Percentiles rank a stretch among this genome's conserved stretches.
Evolutionary conservation across 768 basidiomycete genomes (phyloP).

Genomic region (Mrakia hoshinonis): DNA sequence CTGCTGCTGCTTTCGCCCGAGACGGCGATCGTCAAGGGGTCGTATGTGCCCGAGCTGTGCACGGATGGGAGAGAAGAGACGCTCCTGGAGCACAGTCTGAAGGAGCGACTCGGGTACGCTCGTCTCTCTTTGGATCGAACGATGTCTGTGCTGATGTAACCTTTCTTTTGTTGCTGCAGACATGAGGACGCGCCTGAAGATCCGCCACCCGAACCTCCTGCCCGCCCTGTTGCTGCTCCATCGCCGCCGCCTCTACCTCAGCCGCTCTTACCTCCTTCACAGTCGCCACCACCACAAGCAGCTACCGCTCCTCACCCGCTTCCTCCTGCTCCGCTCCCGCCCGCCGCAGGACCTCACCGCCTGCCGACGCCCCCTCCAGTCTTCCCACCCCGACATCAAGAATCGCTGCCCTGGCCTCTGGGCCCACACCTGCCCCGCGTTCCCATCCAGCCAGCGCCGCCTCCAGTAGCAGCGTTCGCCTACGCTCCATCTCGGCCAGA

Average conservation of each 20-base stretch:
- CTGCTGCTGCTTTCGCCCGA: constrained; percentile 12
- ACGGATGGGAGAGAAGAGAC: background rate
- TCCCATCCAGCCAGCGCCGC: no score
- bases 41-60: background rate
- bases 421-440: no score
- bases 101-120: constrained; percentile 17
- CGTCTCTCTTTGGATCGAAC: background rate
- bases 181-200: background rate
- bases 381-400: background rate
- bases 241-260: background rate
- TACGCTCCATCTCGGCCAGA: no score
- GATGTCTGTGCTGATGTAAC: background rate
- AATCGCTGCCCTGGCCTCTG: background rate
- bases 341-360: background rate
- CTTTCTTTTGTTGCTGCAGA: background rate
- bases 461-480: no score
- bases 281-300: no score
- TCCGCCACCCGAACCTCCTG: background rate
- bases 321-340: background rate
- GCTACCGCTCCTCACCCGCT: background rate
- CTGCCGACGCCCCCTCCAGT: background rate
- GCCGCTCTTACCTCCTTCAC: background rate
- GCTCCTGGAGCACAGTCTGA: background rate
- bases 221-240: background rate
- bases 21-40: constrained; percentile 1